Percentiles rank a stretch among this genome's conserved stretches.
Evolutionary conservation across 2,329 filamentous ascomycete species (phyloP).

Genomic region (Ceratocystis cacaofunesta): DNA sequence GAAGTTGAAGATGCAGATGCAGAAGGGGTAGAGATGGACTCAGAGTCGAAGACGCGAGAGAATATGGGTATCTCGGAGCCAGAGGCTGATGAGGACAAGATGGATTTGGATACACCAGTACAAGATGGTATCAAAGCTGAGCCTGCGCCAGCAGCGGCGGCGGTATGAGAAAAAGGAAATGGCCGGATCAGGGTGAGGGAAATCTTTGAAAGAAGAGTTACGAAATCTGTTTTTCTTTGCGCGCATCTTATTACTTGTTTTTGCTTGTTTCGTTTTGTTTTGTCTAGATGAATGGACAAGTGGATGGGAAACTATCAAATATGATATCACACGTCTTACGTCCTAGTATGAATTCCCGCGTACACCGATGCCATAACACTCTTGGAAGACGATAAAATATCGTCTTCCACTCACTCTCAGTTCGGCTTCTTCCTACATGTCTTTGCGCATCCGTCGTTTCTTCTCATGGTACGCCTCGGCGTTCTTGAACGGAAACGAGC

Average conservation of each 20-base stretch:
- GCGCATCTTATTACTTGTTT: no score
- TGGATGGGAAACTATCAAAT: no score
- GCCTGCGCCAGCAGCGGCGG: not conserved
- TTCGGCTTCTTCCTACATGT: not conserved
- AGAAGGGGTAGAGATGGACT: not conserved
- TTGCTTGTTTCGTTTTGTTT: no score
- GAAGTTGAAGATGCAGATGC: not conserved
- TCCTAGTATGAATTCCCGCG: not conserved
- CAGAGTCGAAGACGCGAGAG: no score
- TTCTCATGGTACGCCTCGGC: slow-evolving; percentile 26
- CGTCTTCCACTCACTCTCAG: not conserved
- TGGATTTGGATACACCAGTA: not conserved
- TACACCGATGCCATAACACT: no score
- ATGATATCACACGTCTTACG: no score
- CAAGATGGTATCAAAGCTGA: not conserved
- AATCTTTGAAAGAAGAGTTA: not conserved
- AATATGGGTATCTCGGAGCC: not conserved
- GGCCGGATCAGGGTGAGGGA: not conserved
- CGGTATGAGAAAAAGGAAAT: not conserved
- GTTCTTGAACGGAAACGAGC: slow-evolving; percentile 28
- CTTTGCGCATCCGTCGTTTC: slow-evolving; percentile 26
- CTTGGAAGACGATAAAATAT: not conserved
- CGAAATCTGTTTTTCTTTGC: no score
- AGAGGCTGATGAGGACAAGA: slow-evolving; percentile 2
- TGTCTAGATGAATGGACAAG: no score